Base-by-base conservation (phyloP, 169 alveolate species). In the Cryptosporidium bovis region DNA sequence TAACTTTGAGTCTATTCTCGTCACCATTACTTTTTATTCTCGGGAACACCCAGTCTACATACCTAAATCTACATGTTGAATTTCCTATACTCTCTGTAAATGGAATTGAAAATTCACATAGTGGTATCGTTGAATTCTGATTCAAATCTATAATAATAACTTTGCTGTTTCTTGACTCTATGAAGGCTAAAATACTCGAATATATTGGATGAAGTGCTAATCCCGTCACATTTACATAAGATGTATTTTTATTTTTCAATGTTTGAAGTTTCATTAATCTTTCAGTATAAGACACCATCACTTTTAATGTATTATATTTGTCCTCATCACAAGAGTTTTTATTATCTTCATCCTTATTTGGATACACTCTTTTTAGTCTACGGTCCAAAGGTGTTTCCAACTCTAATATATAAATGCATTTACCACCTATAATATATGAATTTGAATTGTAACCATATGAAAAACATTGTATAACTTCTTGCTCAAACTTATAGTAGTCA, bases 91-190 rank as follows among this genome's bases (percentile, higher is more conserved):
- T 48, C 64, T 77, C 87, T 60, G 71, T 46, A 77, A 77, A 56
- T 36, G 87, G 87, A 27, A 77, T 77, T n/a, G 87, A 60, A 48
- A 77, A 77, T 18, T 77, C 87, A 12, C 64, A 55, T 51, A 77
- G 51, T 12, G 87, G 87, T n/a, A 77, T 40, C 16, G 51, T 60
- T 44, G 87, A 44, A 60, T 77, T 62, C 31, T 77, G 87, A 44
- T 44, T 15, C 48, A 62, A 24, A 77, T 77, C 77, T 5, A 77
- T 62, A 29, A 77, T 44, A 34, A 60, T 36, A n/a, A 77, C 87
- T 27, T 60, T 77, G 53, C 87, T 77, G 6, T 64, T 48, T 62
- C 51, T 77, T 36, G 71, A 56, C 36, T 77, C 87, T 62, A 77
- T 48, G 0, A 48, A 4, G 10, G 87, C 87, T 27, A 77, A 33